A percentile compares a stretch with the other conserved stretches of the same genome.
Evolutionary conservation across 768 basidiomycete genomes (phyloP).

Genomic region (Lactifluus volemus): DNA sequence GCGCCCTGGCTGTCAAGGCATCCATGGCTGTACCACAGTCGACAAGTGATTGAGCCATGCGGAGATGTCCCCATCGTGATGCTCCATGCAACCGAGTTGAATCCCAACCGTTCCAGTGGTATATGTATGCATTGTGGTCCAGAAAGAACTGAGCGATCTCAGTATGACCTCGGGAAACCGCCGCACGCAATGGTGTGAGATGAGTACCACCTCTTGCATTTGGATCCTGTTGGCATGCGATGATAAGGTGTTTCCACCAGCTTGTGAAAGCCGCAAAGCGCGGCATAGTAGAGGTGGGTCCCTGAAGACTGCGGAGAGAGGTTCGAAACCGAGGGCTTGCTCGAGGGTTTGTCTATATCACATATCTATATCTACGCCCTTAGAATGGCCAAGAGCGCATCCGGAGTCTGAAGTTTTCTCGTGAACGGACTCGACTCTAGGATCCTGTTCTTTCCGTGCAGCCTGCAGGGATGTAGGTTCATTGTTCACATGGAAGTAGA

Average conservation of each 20-base stretch:
- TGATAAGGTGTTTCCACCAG: not conserved
- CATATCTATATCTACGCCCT: no score
- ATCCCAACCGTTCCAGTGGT: not conserved
- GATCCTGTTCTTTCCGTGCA: no score
- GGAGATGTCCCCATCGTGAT: not conserved
- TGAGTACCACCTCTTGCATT: not conserved
- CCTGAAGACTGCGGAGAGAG: no score
- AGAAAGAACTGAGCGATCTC: not conserved
- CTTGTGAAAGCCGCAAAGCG: not conserved
- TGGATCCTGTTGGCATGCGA: not conserved
- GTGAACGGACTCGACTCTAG: no score
- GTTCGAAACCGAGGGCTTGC: no score
- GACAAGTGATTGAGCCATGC: not conserved
- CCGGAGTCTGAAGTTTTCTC: no score
- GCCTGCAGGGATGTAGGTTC: no score
- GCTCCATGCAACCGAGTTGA: not conserved
- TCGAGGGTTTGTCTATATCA: no score
- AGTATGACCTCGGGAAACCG: not conserved
- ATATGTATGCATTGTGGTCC: not conserved
- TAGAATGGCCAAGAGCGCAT: no score
- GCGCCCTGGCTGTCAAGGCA: not conserved
- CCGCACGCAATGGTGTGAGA: not conserved
- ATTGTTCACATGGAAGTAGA: no score
- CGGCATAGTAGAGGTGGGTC: no score
- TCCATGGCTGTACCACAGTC: not conserved